A percentile compares a stretch with the other conserved stretches of the same genome.
Conservation (phyloP, 2,329 filamentous ascomycete species). For the Cercospora sp. region DNA sequence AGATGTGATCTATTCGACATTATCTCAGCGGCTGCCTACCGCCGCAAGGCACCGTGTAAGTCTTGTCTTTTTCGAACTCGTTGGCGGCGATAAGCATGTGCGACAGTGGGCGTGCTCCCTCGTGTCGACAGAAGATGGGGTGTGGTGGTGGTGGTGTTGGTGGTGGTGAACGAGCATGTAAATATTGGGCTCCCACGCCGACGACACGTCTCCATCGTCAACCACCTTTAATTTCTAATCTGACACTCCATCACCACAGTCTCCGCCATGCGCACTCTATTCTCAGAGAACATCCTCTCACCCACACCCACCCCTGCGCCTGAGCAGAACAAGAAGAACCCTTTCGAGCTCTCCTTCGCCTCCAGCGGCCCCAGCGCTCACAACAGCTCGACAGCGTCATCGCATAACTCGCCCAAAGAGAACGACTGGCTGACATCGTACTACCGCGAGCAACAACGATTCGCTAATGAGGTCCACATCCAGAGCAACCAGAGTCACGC, state of each 20-base stretch:
- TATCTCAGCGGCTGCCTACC: constrained; percentile 26
- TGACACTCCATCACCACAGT: constrained; percentile 22
- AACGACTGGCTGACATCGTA: constrained; percentile 37
- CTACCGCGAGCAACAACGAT: constrained; percentile 32
- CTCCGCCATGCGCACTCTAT: constrained; percentile 38
- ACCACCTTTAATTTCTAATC: background rate
- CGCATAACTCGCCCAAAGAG: constrained; percentile 33
- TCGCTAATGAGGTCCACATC: constrained; percentile 22
- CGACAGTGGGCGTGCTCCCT: constrained; percentile 13
- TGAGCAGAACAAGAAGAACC: constrained; percentile 30
- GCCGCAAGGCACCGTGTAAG: constrained; percentile 28
- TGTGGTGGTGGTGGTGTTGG: background rate
- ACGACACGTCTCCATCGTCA: background rate
- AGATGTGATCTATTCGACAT: constrained; percentile 28
- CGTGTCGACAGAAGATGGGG: constrained; percentile 11
- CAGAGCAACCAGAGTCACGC: constrained; percentile 12
- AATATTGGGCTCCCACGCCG: background rate
- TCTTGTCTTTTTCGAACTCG: constrained; percentile 21
- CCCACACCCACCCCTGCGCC: constrained; percentile 31
- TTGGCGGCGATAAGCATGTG: constrained; percentile 4
- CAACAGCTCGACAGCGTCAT: constrained; percentile 30
- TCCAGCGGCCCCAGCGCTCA: constrained; percentile 28
- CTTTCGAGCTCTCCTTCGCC: constrained; percentile 37
- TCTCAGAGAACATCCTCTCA: constrained; percentile 38
- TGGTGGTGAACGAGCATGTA: background rate